A percentile compares a stretch with the other conserved stretches of the same genome.
Conservation (phyloP, 73 alveolate species). For the Tetrahymena malaccensis region DNA sequence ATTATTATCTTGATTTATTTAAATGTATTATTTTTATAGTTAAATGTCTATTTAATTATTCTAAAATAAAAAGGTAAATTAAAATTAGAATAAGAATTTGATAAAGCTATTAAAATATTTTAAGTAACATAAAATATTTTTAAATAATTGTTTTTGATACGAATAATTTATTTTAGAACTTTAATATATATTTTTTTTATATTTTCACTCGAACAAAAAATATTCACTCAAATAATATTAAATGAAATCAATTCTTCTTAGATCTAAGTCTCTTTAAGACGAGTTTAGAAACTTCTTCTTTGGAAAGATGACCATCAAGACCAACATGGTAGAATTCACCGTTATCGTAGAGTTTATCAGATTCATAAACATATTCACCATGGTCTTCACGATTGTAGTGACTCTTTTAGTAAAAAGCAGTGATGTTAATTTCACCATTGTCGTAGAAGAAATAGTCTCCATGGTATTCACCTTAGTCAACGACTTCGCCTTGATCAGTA, state of each 20-base stretch:
- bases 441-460: neutral
- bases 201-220: too few species aligned
- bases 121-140: too few species aligned
- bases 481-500: neutral
- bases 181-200: too few species aligned
- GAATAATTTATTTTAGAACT: too few species aligned
- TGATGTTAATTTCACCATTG: neutral
- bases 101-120: too few species aligned
- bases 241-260: neutral
- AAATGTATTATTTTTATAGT: too few species aligned
- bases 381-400: neutral
- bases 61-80: too few species aligned
- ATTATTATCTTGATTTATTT: too few species aligned
- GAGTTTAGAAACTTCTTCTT: neutral
- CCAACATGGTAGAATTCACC: neutral
- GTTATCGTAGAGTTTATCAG: neutral
- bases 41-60: too few species aligned
- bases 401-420: neutral
- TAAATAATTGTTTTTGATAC: too few species aligned
- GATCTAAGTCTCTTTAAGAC: neutral
- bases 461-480: neutral
- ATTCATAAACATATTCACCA: neutral
- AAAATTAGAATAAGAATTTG: too few species aligned
- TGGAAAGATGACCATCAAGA: neutral
- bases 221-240: too few species aligned